Base-by-base conservation (phyloP, 2,329 filamentous ascomycete species). In the Colletotrichum sidae region DNA sequence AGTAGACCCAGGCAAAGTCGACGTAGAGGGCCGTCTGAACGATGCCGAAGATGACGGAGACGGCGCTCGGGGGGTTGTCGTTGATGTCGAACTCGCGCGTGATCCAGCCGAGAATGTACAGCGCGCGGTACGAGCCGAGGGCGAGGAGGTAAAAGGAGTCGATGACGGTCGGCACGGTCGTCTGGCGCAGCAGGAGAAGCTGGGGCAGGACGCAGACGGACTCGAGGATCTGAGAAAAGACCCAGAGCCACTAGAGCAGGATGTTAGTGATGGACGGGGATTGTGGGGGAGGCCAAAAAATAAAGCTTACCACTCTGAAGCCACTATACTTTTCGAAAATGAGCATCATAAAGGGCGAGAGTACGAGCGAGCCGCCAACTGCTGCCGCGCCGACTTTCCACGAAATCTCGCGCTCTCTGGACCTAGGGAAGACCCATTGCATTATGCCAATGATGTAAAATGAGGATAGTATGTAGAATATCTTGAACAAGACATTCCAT, bases 1-100 rank as follows among this genome's bases (percentile, higher is more conserved):
- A 97, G 83, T 98, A 98, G 1, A 98, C 94, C 94, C 94, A 97
- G 41, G 93, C 94, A 75, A 98, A 98, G 79, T 98, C 95, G 71
- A 94, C 76, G 78, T 97, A 97, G 47, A 97, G 87, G 1, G 91
- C 89, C 0, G 94, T 97, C 80, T 98, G 95, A 34, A 98, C 83
- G 65, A 96, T 81, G 60, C 95, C 95, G 73, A 97, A 97, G 67
- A 96, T 87, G 74, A 96, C 88, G 8, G 92, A 90, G 9, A 95
- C 87, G 4, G 88, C 84, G 71, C 94, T 90, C 67, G 89, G 88
- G 68, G 83, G 81, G 46, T 80, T 76, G 71, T 88, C 86, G 37
- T 83, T 81, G 9, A 83, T 81, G 72, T 92, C 88, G 25, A 88
- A 78, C 64, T 84, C 85, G 38, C 92, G 88, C 67, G 87, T 81